Evolutionary conservation across 2,329 filamentous ascomycete genomes (phyloP), one percentile per base, ranked within the genome.

Genomic region (Rutstroemia sp.): DNA sequence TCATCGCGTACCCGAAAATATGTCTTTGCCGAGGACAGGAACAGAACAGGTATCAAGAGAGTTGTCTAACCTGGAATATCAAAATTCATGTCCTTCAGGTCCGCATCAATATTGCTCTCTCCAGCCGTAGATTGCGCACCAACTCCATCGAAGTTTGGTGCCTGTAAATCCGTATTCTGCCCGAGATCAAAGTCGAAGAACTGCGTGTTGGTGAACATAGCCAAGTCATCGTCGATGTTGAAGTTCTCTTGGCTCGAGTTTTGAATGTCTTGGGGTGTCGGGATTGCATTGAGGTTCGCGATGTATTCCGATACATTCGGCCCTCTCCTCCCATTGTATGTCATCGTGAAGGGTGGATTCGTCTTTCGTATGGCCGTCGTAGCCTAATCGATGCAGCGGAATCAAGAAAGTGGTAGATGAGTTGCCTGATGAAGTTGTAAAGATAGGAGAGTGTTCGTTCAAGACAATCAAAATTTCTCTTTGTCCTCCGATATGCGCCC

Each of bases 291-390:
- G 67, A 96, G 79, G 65, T 92, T 87, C 67, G 89, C 87, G 63
- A 96, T 80, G 75, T 94, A 95, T 69, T 91, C 87, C 69, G 90
- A 91, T 74, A 96, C 88, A 72, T 95, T 95, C 68, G 89, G 87
- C 66, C 82, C 88, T 69, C 87, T 85, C 61, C 90, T 87, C 69
- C 85, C 86, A 72, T 80, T 85, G 79, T 84, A 91, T 70, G 77
- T 80, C 71, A 88, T 83, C 87, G 91, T 91, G 49, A 49, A 18
- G 10, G 37, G 30, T n/a, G 8, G 14, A 16, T 41, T 41, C n/a
- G 30, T 25, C 16, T 46, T 1, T 47, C 7, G 30, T 14, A 25
- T 18, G n/a, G 19, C n/a, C 44, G 23, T 41, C 27, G 49, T 30
- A 42, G n/a, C 2, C 21, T 45, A 18, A 37, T 19, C n/a, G 19